phyloP scores from a whole-genome alignment of 225 moss, liverwort and hornwort species.

The Climacium dendroides region DNA sequence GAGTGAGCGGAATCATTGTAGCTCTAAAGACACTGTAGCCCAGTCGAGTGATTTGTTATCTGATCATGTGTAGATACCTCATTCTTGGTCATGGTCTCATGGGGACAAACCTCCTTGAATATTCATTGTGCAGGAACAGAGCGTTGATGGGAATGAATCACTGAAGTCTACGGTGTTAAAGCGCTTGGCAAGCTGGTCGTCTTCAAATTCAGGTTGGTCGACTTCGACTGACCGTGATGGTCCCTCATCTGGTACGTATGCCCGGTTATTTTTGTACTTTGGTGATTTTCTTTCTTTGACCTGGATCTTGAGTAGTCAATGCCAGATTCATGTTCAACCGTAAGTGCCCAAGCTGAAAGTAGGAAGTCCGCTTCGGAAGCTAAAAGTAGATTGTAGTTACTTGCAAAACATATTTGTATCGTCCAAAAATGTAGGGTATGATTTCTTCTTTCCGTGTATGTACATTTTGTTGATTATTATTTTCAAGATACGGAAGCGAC shows the following conservation, averaged over 20 bases:
- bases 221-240: not conserved
- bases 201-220: conserved; percentile 21
- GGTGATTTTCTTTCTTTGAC: not conserved
- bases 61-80: not conserved
- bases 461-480: not conserved
- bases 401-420: not conserved
- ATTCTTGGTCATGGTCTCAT: not conserved
- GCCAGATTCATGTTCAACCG: not conserved
- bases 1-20: not conserved
- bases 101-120: not conserved
- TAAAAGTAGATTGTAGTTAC: not conserved
- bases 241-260: conserved; percentile 8
- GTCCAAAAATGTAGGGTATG: not conserved
- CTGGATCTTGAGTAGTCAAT: not conserved
- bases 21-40: too few species aligned
- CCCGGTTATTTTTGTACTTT: not conserved
- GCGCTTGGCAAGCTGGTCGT: conserved; percentile 18
- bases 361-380: not conserved
- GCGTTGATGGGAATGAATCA: not conserved
- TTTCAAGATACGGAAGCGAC: not conserved
- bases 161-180: not conserved
- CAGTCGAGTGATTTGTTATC: not conserved
- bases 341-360: not conserved
- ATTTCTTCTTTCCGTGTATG: not conserved
- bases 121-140: conserved; percentile 1